phyloP scores from a whole-genome alignment of 495 filamentous ascomycete genomes.

The Thozetella sp. region DNA sequence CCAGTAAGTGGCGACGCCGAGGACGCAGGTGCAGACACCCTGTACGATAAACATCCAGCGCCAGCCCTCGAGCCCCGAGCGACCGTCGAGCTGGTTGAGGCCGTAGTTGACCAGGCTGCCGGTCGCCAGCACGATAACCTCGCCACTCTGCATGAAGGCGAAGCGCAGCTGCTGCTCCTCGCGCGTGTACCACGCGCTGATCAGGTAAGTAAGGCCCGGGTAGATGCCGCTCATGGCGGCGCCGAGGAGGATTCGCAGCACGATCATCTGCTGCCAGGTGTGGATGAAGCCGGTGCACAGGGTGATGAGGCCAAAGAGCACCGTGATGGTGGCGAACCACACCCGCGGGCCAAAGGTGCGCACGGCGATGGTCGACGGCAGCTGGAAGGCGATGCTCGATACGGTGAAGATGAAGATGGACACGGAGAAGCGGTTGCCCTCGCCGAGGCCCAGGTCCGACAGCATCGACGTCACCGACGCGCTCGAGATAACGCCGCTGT shows the following conservation, averaged over 20 bases:
- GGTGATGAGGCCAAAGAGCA: constrained; percentile 72
- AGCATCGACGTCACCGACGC: constrained; percentile 79
- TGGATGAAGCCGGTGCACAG: constrained; percentile 71
- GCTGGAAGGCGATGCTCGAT: constrained; percentile 72
- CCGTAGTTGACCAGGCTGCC: constrained; percentile 75
- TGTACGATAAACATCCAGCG: constrained; percentile 80
- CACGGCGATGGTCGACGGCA: constrained; percentile 73
- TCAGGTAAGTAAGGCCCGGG: constrained; percentile 70
- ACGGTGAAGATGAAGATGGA: constrained; percentile 82
- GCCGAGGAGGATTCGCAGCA: constrained; percentile 69
- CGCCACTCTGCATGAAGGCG: constrained; percentile 70
- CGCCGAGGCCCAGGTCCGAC: constrained; percentile 59
- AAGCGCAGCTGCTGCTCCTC: constrained; percentile 75
- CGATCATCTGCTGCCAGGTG: constrained; percentile 76
- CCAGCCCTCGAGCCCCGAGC: constrained; percentile 66
- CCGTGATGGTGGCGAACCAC: constrained; percentile 70
- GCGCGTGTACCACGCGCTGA: constrained; percentile 74
- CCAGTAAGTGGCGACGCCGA: constrained; percentile 71
- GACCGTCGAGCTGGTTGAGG: constrained; percentile 65
- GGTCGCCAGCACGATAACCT: constrained; percentile 69
- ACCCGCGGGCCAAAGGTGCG: constrained; percentile 67
- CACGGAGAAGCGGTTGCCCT: constrained; percentile 68
- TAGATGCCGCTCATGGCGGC: constrained; percentile 72
- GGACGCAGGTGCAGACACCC: constrained; percentile 58
- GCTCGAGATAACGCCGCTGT: constrained; percentile 76